Base-by-base conservation (phyloP, 2,329 filamentous ascomycete species). In the Cytospora paraplurivora region DNA sequence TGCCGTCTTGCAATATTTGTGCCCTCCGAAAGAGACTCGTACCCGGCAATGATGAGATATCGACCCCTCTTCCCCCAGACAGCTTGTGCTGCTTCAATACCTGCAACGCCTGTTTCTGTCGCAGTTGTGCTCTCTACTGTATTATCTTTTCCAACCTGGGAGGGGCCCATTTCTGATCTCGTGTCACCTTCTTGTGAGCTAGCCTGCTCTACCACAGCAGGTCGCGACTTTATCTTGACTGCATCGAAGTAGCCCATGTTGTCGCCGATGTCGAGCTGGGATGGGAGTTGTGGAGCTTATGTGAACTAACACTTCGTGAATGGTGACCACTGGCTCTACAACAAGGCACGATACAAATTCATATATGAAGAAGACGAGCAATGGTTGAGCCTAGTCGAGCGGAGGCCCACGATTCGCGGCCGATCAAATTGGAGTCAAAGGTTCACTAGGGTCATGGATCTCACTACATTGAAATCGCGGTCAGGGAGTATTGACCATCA, bases 1-100 rank as follows among this genome's bases (percentile, higher is more conserved):
- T 5, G 44, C 21, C n/a, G 10, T 41, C 38, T 41, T 17, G 17
- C n/a, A 49, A 17, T 17, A 15, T 51, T 10, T 38, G 15, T 34
- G 12, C 13, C 27, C 17, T 35, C 15, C 33, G 17, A 35, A n/a
- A 3, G 13, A 4, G 5, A 17, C 11, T 27, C 64, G 55, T 35
- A 72, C 66, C 70, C 69, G 11, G 63, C 67, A 27, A 69, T 68
- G 4, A 71, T 54, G 27, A 66, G 32, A 59, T 60, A 65, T 33
- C 64, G 54, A 8, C 66, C 71, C 56, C 65, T 49, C 38, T 69
- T 70, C 7, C 71, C 70, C 69, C 69, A 70, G 13, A 71, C 67
- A 13, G 68, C 66, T 60, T 71, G 69, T 8, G 62, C 63, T 21
- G 68, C 69, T 55, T 71, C 69, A n/a, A 71, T 65, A 50, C 57